A percentile compares a stretch with the other conserved stretches of the same genome.
Evolutionary conservation across 257 asterid species (phyloP).

Genomic region (Forsythia viridissima): DNA sequence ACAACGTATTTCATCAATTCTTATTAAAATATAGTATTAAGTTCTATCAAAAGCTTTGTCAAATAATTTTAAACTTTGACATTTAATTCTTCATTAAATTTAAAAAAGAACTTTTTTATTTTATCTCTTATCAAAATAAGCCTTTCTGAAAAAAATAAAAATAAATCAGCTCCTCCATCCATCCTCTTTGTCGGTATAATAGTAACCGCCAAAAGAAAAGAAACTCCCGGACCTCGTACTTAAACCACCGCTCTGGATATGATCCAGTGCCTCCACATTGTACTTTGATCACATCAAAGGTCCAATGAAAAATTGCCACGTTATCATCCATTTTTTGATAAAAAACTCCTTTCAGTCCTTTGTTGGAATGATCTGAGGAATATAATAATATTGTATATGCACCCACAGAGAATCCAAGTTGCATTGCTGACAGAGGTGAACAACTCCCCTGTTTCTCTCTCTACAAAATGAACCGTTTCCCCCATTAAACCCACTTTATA

Average conservation of each 20-base stretch:
- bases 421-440: neutral
- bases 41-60: too few relatives aligned
- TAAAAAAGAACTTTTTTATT: too few relatives aligned
- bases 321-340: neutral
- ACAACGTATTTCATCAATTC: too few relatives aligned
- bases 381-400: neutral
- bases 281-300: neutral
- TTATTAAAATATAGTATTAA: too few relatives aligned
- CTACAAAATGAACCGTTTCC: neutral
- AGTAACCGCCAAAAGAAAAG: neutral
- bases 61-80: too few relatives aligned
- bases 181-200: neutral
- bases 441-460: constrained; percentile 29
- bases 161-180: neutral
- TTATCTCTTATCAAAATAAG: too few relatives aligned
- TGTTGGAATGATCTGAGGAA: neutral
- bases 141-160: too few relatives aligned
- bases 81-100: too few relatives aligned
- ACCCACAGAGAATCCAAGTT: neutral
- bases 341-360: too few relatives aligned
- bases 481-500: constrained; percentile 15
- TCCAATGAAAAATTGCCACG: neutral
- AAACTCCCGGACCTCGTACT: neutral
- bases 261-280: neutral
- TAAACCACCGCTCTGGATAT: neutral